These are phyloP conservation scores for Phytophthora cactorum DNA, from an alignment of 352 stramenopile genomes.

Conservation along the genomic window DNA sequence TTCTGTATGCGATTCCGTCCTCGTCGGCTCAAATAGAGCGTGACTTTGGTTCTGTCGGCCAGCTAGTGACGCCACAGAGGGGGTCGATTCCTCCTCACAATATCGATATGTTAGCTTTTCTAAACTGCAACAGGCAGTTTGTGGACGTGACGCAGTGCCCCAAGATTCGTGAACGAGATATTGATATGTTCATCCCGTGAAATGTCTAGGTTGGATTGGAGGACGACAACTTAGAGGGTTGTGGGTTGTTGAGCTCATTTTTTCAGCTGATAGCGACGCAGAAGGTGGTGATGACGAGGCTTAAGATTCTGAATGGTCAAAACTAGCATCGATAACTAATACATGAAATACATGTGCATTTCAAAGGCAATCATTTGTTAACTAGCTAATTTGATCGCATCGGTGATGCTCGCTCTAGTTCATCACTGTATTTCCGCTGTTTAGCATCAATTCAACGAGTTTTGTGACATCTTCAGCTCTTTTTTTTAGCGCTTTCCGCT, in stretches of 20 bases:
- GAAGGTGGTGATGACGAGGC: background rate
- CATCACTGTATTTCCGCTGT: background rate
- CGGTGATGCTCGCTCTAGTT: background rate
- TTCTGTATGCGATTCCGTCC: conserved; percentile 9
- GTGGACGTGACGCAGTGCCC: conserved; percentile 9
- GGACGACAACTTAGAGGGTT: background rate
- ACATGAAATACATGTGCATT: background rate
- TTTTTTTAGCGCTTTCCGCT: background rate
- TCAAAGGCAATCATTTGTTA: background rate
- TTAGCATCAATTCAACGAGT: background rate
- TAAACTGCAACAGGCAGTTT: conserved; percentile 9
- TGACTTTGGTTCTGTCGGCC: background rate
- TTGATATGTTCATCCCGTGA: background rate
- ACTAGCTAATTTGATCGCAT: background rate
- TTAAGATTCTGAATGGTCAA: background rate
- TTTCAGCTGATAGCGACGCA: background rate
- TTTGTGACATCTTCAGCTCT: background rate
- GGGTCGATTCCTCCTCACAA: background rate
- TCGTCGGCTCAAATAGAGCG: conserved; percentile 11
- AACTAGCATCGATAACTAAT: background rate
- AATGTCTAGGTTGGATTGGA: background rate
- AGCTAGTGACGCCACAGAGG: background rate
- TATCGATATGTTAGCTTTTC: conserved; percentile 10
- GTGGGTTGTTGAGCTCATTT: background rate
- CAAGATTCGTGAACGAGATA: conserved; percentile 5